These are phyloP conservation scores for Ophiocordyceps unilateralis DNA, from an alignment of 2,329 filamentous ascomycete genomes.

Conservation along the genomic window DNA sequence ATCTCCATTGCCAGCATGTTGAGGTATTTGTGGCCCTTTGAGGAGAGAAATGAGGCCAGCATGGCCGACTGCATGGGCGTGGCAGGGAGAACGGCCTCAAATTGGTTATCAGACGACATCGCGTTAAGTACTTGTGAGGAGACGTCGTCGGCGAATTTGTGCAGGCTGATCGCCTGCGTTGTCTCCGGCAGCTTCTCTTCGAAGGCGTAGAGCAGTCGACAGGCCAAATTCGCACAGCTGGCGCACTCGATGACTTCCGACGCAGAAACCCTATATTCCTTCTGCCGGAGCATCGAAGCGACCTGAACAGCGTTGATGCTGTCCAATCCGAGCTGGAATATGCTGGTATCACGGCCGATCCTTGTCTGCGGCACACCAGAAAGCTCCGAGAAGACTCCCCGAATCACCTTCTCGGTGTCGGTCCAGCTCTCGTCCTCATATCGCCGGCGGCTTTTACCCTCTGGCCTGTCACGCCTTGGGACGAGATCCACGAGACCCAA, in stretches of 20 bases:
- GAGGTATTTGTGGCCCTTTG: constrained; percentile 52
- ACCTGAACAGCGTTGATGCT: constrained; percentile 78
- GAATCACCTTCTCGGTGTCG: constrained; percentile 31
- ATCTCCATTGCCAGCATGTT: constrained; percentile 49
- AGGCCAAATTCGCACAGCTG: constrained; percentile 23
- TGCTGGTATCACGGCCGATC: constrained; percentile 47
- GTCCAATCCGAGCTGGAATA: constrained; percentile 79
- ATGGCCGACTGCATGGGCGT: constrained; percentile 68
- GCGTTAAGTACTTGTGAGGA: constrained; percentile 10
- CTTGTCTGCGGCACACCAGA: constrained; percentile 29
- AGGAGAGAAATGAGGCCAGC: constrained; percentile 55
- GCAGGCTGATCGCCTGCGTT: constrained; percentile 18
- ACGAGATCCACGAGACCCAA: constrained; percentile 7
- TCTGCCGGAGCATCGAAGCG: constrained; percentile 45
- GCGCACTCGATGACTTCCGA: constrained; percentile 57
- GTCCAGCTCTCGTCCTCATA: constrained; percentile 24
- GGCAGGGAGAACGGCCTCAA: constrained; percentile 55
- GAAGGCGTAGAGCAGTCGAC: constrained; percentile 7
- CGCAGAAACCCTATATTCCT: constrained; percentile 41
- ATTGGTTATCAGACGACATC: constrained; percentile 5
- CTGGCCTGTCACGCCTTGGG: constrained; percentile 6
- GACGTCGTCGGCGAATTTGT: constrained; percentile 18
- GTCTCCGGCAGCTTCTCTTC: not conserved
- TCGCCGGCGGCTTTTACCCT: constrained; percentile 4
- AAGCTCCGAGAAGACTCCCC: constrained; percentile 38